Evolutionary conservation across 2,329 filamentous ascomycete species (phyloP), one percentile per base, ranked within the genome.

Genomic region (Delphinella strobiligena): DNA sequence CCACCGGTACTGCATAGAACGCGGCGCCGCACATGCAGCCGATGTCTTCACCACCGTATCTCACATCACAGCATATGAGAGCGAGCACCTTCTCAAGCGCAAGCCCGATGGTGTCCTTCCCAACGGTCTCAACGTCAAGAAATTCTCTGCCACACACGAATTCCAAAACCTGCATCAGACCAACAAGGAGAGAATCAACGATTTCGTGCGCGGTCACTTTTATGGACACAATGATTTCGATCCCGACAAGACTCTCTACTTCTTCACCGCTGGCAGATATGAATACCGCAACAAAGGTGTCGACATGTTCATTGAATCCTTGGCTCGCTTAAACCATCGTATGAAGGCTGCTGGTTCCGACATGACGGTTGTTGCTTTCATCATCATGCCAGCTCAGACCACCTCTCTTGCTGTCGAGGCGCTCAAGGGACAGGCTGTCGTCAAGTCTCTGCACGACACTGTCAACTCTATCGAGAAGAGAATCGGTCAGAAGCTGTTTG

Each of bases 11-110:
- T 96, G 91, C 67, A 93, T 98, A 54, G 91, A 98, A 66, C 81
- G 91, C 48, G 89, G 85, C 34, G 85, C 89, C 16, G 80, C 91
- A 15, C 91, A 98, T 60, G 75, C 86, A 5, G 83, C 82, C 50
- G 91, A 98, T 63, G 91, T 98, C 54, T 96, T 98, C 67, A 98
- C 91, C 16, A 98, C 91, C 1, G 91, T 98, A 44, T 96, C 89
- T 14, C 91, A 96, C 62, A 96, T 98, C 56, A 98, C 91, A 4
- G 91, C 91, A 8, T 96, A 93, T 62, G 91, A 98, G 65, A 93
- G 86, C 54, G 91, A 98, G 68, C 89, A 98, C 64, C 65, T 98
- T 51, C 74, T 98, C 49, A 42, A 96, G 74, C 82, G 91, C 48
- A 96, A 96, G 66, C 91, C 91, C 1, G 91, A 98, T 52, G 91